These are phyloP conservation scores for Pelargonium myrrhifolium DNA, from an alignment of 441 rosid genomes.

Conservation along the genomic window DNA sequence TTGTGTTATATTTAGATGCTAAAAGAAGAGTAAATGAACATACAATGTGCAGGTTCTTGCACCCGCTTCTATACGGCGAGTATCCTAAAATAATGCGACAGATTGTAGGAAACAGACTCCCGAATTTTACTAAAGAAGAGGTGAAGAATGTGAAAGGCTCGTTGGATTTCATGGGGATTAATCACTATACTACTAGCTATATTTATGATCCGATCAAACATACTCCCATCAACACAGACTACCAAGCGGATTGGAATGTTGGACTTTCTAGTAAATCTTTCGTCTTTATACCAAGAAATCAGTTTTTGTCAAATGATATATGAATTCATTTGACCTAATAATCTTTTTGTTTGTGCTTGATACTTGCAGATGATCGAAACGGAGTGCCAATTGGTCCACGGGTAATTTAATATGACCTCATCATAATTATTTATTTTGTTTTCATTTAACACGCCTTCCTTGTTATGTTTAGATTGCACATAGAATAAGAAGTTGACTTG, in stretches of 20 bases:
- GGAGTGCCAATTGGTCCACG: constrained; percentile 74
- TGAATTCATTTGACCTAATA: background rate
- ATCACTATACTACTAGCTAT: constrained; percentile 78
- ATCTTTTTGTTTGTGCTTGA: constrained; percentile 8
- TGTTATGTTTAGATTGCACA: background rate
- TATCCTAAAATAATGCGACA: constrained; percentile 78
- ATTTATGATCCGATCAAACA: constrained; percentile 45
- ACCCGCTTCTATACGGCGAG: constrained; percentile 82
- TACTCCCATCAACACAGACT: constrained; percentile 42
- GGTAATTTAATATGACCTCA: constrained; percentile 29
- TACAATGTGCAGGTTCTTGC: constrained; percentile 54
- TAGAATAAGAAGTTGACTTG: background rate
- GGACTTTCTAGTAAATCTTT: constrained; percentile 60
- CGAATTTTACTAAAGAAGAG: constrained; percentile 65
- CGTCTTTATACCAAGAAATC: background rate
- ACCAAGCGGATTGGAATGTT: constrained; percentile 83
- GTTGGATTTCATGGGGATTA: constrained; percentile 79
- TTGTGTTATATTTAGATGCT: too few relatives aligned
- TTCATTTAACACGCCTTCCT: background rate
- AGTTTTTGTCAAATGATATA: background rate
- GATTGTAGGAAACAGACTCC: constrained; percentile 64
- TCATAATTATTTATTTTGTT: background rate
- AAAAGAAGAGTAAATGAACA: too few relatives aligned
- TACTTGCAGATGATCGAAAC: constrained; percentile 44
- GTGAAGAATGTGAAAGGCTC: constrained; percentile 82